Conservation (phyloP, 108 stramenopile species). For the Nitzschia putrida region DNA sequence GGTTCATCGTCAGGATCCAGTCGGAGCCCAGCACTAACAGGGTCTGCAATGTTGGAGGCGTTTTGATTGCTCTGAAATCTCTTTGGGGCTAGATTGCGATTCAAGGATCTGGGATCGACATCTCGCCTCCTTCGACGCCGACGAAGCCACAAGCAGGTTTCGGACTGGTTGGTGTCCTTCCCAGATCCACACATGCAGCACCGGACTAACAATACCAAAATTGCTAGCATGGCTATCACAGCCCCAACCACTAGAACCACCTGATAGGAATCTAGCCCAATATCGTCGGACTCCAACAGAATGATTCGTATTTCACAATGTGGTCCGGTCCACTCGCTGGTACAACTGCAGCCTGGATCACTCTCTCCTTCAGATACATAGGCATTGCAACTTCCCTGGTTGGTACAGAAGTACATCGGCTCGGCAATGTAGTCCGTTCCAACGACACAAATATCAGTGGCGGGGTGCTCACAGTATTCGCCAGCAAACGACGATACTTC, state of each 20-base stretch:
- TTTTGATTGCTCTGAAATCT: neutral
- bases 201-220: neutral
- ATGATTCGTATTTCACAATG: constrained; percentile 42
- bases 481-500: constrained; percentile 40
- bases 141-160: constrained; percentile 14
- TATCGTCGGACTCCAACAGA: neutral
- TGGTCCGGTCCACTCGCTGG: constrained; percentile 30
- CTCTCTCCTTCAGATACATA: constrained; percentile 25
- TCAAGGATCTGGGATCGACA: constrained; percentile 6
- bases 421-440: constrained; percentile 4
- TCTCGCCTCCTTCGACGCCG: constrained; percentile 6
- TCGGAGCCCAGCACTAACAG: neutral
- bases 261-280: neutral
- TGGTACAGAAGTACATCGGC: constrained; percentile 53
- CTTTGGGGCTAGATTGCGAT: constrained; percentile 32
- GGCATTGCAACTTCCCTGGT: constrained; percentile 45
- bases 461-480: constrained; percentile 46
- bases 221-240: neutral
- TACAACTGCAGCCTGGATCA: constrained; percentile 46
- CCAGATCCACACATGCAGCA: neutral
- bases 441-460: constrained; percentile 37
- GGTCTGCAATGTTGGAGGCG: neutral
- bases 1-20: constrained; percentile 16
- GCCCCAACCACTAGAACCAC: neutral
- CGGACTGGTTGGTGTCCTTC: neutral